A percentile compares a stretch with the other conserved stretches of the same genome.
Conservation (phyloP, 2,329 filamentous ascomycete species). For the Trichoderma oligosporum region DNA sequence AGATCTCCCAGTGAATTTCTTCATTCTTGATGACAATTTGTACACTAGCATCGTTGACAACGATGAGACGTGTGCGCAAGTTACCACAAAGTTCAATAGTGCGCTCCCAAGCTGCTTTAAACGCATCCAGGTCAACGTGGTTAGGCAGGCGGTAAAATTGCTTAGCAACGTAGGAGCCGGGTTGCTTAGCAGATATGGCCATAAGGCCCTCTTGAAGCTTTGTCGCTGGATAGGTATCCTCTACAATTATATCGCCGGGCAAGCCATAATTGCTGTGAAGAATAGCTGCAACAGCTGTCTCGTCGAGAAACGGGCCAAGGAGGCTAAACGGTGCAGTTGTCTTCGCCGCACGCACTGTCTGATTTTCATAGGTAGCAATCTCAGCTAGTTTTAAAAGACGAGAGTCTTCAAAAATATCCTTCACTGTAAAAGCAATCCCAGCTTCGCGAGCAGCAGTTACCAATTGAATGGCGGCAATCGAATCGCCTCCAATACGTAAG, state of each 20-base stretch:
- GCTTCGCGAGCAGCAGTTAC: not conserved
- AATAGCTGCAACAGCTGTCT: not conserved
- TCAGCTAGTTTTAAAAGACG: conserved; percentile 4
- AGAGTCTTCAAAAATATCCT: conserved; percentile 14
- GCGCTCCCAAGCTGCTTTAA: conserved; percentile 30
- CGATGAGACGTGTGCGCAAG: conserved; percentile 21
- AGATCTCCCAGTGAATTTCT: not conserved
- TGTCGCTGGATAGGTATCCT: conserved; percentile 39
- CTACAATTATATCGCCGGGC: conserved; percentile 3
- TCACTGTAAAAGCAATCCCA: conserved; percentile 18
- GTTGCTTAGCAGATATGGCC: conserved; percentile 29
- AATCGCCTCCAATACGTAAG: conserved; percentile 36
- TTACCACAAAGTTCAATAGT: conserved; percentile 11
- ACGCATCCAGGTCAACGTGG: conserved; percentile 24
- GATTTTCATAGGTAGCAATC: not conserved
- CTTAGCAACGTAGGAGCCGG: conserved; percentile 35
- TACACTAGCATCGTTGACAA: not conserved
- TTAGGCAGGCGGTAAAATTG: conserved; percentile 24
- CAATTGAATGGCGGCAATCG: conserved; percentile 22
- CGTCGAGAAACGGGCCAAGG: not conserved
- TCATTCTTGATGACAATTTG: not conserved
- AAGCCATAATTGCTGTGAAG: not conserved
- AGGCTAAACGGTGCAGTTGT: not conserved
- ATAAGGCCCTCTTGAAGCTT: conserved; percentile 40
- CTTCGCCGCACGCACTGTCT: not conserved